These are phyloP conservation scores for Pyrenochaeta sp. DNA, from an alignment of 2,329 filamentous ascomycete species.

Conservation along the genomic window DNA sequence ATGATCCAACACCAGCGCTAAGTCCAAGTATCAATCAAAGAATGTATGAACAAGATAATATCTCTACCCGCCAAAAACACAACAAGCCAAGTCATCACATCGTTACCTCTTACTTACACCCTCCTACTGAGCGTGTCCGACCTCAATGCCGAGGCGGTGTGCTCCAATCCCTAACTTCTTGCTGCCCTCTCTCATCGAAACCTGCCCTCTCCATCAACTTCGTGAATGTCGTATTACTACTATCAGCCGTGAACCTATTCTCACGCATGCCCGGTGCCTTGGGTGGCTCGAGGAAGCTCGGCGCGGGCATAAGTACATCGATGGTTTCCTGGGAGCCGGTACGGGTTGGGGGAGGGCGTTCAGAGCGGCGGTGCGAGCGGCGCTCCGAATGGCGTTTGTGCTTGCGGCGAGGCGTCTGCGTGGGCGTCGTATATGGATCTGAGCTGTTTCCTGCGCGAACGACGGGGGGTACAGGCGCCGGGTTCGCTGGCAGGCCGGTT, in stretches of 20 bases:
- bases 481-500: slow-evolving; percentile 26
- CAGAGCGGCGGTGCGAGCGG: slow-evolving; percentile 20
- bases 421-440: slow-evolving; percentile 44
- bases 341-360: slow-evolving; percentile 22
- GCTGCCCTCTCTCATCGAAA: slow-evolving; percentile 40
- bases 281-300: slow-evolving; percentile 43
- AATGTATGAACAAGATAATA: slow-evolving; percentile 10
- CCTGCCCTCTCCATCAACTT: slow-evolving; percentile 54
- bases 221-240: slow-evolving; percentile 48
- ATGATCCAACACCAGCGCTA: slow-evolving; percentile 20
- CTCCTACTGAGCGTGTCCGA: no score
- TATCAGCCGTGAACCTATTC: slow-evolving; percentile 41
- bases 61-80: not conserved
- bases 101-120: not conserved
- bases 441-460: slow-evolving; percentile 35
- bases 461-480: slow-evolving; percentile 30
- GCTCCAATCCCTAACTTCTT: slow-evolving; percentile 37
- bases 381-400: slow-evolving; percentile 21
- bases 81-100: not conserved
- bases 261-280: slow-evolving; percentile 40
- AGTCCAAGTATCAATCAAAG: not conserved
- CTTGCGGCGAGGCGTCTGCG: slow-evolving; percentile 31
- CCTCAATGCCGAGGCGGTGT: no score
- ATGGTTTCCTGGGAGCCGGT: slow-evolving; percentile 54
- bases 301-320: slow-evolving; percentile 52